Evolutionary conservation across 2,329 filamentous ascomycete genomes (phyloP).

Genomic region (Fonsecaea pedrosoi): DNA sequence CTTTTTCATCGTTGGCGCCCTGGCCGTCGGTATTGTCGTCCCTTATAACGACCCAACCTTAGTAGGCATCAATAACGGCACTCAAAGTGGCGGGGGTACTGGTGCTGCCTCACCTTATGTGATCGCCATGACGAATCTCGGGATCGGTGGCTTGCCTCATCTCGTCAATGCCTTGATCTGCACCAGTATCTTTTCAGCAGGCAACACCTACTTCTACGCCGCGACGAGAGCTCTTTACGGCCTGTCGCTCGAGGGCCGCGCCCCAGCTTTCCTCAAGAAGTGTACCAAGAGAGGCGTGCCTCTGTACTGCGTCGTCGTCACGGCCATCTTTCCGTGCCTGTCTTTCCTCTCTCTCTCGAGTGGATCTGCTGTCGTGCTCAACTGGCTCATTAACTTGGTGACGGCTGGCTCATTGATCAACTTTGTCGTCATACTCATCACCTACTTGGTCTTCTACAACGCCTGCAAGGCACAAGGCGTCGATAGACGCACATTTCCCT

Average conservation of each 20-base stretch:
- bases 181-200: constrained; percentile 35
- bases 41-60: background rate
- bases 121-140: constrained; percentile 65
- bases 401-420: constrained; percentile 68
- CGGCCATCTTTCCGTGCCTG: background rate
- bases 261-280: constrained; percentile 49
- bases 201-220: constrained; percentile 57
- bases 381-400: constrained; percentile 70
- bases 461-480: constrained; percentile 59
- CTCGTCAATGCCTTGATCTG: constrained; percentile 64
- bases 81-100: constrained; percentile 44
- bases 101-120: constrained; percentile 68
- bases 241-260: constrained; percentile 61
- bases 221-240: constrained; percentile 67
- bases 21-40: background rate
- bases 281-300: background rate
- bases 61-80: constrained; percentile 55
- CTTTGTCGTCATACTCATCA: constrained; percentile 61
- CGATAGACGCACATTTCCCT: constrained; percentile 62
- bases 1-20: background rate
- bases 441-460: constrained; percentile 61
- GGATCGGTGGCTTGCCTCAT: constrained; percentile 60
- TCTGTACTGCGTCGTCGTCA: background rate
- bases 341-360: constrained; percentile 38
- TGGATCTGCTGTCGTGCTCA: constrained; percentile 63